Base-by-base conservation (phyloP, 2,329 filamentous ascomycete species). In the Xenosphaeropsis pyriputrescens region DNA sequence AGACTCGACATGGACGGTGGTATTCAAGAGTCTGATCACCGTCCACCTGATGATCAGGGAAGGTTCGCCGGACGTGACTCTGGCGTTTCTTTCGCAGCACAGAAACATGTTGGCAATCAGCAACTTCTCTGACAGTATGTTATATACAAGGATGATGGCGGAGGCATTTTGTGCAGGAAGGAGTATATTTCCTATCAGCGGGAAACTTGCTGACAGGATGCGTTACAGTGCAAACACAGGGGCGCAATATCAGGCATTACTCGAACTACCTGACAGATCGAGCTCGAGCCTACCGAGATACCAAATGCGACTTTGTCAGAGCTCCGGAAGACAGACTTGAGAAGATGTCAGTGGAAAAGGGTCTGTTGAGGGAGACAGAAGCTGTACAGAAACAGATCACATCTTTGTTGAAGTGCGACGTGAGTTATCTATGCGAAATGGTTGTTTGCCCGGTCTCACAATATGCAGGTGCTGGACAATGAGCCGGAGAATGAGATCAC, bases 1-100 rank as follows among this genome's bases (percentile, higher is more conserved):
- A 56, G 91, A 98, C 58, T 89, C 89, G 48, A 94, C 91, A 68
- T 98, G 91, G 91, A 98, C 91, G n/a, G 86, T 96, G 41, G 89
- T 94, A 46, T 94, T 95, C 77, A 98, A 98, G 67, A 80, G 85
- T 50, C 68, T 98, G 48, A 94, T 96, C 51, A 91, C 93, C 35
- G 77, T 93, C 34, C 91, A 98, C 58, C 66, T 96, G 43, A 96
- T 98, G 91, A 91, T 98, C 56, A 76, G 91, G 48, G 91, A 98
- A 63, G 91, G 91, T 38, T 80, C 88, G 45, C 77, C 80, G 26
- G 85, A 96, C 56, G 82, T 86, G 35, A 94, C 91, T 2, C 67
- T 98, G 47, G 72, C 76, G 43, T 95, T 85, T 52, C 72, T 98
- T 26, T 72, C 88, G 32, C 79, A 82, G 47, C 81, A 89, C 54